phyloP scores from a whole-genome alignment of 2,329 filamentous ascomycete species.

The Arachnomyces sp. region DNA sequence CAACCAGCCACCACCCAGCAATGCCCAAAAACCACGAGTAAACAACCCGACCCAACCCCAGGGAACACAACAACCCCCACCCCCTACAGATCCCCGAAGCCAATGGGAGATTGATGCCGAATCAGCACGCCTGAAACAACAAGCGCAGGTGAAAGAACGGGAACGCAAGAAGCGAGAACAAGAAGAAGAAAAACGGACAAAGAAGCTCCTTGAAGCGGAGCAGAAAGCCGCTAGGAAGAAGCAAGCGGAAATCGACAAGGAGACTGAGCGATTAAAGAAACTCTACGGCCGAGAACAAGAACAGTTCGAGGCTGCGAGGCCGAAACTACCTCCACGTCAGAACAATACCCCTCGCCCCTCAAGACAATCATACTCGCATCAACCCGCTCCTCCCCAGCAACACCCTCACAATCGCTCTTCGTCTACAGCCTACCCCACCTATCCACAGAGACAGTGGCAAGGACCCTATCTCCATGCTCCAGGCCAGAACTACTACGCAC shows the following conservation, averaged over 20 bases:
- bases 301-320: constrained; percentile 14
- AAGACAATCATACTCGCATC: constrained; percentile 19
- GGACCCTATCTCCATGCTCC: constrained; percentile 15
- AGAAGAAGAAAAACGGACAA: constrained; percentile 46
- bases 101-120: constrained; percentile 48
- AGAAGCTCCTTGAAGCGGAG: constrained; percentile 47
- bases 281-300: constrained; percentile 46
- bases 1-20: constrained; percentile 16
- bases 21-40: constrained; percentile 19
- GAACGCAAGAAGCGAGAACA: constrained; percentile 41
- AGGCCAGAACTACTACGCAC: constrained; percentile 7
- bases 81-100: constrained; percentile 42
- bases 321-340: constrained; percentile 15
- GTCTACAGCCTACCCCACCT: constrained; percentile 12
- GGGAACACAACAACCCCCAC: constrained; percentile 20
- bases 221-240: constrained; percentile 44
- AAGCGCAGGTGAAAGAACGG: constrained; percentile 36
- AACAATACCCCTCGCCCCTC: constrained; percentile 4
- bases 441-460: constrained; percentile 8
- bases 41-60: constrained; percentile 13
- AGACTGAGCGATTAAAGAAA: constrained; percentile 64
- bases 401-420: constrained; percentile 9
- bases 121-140: constrained; percentile 37
- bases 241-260: constrained; percentile 59
- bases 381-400: not conserved